These are phyloP conservation scores for Penicillium janthinellum DNA, from an alignment of 2,329 filamentous ascomycete species.

Conservation along the genomic window DNA sequence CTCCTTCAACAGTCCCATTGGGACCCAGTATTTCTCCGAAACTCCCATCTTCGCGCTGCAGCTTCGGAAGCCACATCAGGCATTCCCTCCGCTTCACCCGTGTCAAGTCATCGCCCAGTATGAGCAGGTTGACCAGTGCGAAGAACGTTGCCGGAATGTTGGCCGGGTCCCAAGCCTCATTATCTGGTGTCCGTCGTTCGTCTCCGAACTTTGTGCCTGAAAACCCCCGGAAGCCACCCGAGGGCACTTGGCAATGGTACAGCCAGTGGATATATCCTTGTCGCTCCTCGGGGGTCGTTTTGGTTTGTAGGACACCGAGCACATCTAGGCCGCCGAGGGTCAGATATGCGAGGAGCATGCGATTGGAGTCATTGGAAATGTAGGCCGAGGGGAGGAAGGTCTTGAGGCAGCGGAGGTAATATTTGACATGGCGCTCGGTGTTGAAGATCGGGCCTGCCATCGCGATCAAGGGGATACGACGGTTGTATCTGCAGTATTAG, in stretches of 20 bases:
- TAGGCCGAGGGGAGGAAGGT: conserved; percentile 79
- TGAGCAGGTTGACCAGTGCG: conserved; percentile 72
- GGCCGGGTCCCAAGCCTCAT: conserved; percentile 68
- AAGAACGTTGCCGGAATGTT: conserved; percentile 90
- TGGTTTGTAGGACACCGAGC: conserved; percentile 63
- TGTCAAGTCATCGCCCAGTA: conserved; percentile 64
- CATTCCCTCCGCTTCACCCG: conserved; percentile 69
- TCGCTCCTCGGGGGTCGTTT: conserved; percentile 57
- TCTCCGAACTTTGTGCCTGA: conserved; percentile 65
- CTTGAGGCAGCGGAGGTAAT: conserved; percentile 88
- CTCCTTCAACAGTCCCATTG: conserved; percentile 67
- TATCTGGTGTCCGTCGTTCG: conserved; percentile 51
- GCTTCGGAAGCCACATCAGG: conserved; percentile 69
- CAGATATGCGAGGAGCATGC: conserved; percentile 88
- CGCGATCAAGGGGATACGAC: conserved; percentile 8
- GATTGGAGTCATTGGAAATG: conserved; percentile 84
- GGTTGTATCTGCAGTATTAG: background rate
- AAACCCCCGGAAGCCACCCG: conserved; percentile 86
- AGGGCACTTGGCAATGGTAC: conserved; percentile 79
- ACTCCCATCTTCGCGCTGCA: conserved; percentile 84
- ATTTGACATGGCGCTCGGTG: conserved; percentile 74
- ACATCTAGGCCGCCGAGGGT: conserved; percentile 83
- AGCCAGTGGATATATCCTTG: conserved; percentile 71
- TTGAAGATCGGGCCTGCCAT: conserved; percentile 37
- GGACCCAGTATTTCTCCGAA: conserved; percentile 80